These are phyloP conservation scores for Heliamphora pulchella DNA, from an alignment of 179 eudicot genomes.

Conservation along the genomic window DNA sequence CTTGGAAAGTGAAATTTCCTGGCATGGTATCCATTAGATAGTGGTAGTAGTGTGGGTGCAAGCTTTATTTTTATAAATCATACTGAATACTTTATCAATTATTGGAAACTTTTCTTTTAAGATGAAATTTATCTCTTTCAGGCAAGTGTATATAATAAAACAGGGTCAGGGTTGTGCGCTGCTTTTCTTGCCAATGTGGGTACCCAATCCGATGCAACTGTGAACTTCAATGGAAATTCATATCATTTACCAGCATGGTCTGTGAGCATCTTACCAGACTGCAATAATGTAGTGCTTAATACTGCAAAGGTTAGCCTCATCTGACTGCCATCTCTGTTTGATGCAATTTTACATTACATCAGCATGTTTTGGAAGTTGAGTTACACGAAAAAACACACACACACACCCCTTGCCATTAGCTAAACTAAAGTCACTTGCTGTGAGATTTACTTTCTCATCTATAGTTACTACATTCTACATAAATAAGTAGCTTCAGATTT, in stretches of 20 bases:
- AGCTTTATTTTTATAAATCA: background rate
- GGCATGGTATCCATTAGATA: background rate
- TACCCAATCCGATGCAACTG: constrained; percentile 59
- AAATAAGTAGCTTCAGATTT: background rate
- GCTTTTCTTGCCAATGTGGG: constrained; percentile 78
- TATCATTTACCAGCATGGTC: constrained; percentile 93
- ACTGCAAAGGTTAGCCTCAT: constrained; percentile 73
- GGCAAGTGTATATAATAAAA: constrained; percentile 58
- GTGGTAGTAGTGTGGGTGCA: too few relatives aligned
- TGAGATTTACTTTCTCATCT: background rate
- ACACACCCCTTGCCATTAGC: background rate
- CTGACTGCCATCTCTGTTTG: background rate
- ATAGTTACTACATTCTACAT: background rate
- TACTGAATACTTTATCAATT: background rate
- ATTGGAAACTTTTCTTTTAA: background rate
- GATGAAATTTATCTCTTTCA: constrained; percentile 24
- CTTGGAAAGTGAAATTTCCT: background rate
- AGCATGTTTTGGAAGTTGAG: too few relatives aligned
- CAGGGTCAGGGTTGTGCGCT: constrained; percentile 62
- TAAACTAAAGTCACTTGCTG: background rate
- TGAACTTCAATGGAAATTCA: constrained; percentile 65
- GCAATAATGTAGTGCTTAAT: constrained; percentile 83
- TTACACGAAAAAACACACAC: too few relatives aligned
- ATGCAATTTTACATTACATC: background rate
- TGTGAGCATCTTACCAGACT: constrained; percentile 98